Conservation (phyloP, 495 filamentous ascomycete species). For the Daldinia bambusicola region DNA sequence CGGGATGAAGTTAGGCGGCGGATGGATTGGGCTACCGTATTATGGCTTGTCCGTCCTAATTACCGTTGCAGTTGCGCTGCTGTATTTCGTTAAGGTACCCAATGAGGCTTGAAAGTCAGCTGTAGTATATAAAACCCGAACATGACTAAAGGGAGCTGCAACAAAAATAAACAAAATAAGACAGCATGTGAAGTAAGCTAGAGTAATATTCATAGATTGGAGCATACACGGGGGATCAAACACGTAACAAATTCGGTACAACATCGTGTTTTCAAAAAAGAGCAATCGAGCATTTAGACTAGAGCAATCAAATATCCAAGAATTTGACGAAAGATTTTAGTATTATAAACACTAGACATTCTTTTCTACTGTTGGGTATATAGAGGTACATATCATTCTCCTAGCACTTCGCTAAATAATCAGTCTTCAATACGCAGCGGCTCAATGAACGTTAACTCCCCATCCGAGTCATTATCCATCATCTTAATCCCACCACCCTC, state of each 20-base stretch:
- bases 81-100: constrained; percentile 45
- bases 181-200: background rate
- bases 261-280: no score
- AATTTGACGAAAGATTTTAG: no score
- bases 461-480: constrained; percentile 62
- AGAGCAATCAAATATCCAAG: no score
- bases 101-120: constrained; percentile 13
- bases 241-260: no score
- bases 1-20: constrained; percentile 44
- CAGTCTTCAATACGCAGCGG: constrained; percentile 40
- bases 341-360: background rate
- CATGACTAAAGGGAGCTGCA: background rate
- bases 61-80: constrained; percentile 23
- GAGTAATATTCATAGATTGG: background rate
- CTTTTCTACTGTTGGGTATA: constrained; percentile 13
- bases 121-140: constrained; percentile 6
- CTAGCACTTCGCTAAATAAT: background rate
- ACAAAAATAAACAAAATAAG: background rate
- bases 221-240: background rate
- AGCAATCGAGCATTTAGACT: no score
- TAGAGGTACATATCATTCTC: background rate
- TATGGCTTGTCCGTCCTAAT: constrained; percentile 40
- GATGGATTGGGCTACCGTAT: constrained; percentile 52
- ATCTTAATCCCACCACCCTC: constrained; percentile 58
- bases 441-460: constrained; percentile 49